Conservation (phyloP, 352 stramenopile species). For the Pythium apleroticum region DNA sequence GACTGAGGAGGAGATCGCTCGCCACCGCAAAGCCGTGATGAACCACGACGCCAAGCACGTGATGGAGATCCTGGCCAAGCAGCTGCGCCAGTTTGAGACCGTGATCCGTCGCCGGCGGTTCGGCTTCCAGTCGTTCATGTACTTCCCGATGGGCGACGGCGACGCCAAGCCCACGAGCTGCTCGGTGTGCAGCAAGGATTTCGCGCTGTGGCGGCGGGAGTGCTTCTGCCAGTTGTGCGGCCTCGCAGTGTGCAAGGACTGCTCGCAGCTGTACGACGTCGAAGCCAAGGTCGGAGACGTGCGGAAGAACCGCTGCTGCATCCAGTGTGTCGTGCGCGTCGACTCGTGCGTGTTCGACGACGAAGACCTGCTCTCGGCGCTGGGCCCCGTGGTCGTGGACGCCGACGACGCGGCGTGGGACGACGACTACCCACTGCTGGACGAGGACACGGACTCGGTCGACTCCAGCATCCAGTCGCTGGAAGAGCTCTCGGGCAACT, state of each 20-base stretch:
- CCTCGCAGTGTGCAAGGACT: slow-evolving; percentile 46
- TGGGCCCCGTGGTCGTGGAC: slow-evolving; percentile 47
- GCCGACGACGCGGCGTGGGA: slow-evolving; percentile 41
- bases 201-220: slow-evolving; percentile 42
- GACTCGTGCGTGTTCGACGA: slow-evolving; percentile 57
- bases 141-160: slow-evolving; percentile 33
- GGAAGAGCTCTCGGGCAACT: slow-evolving; percentile 33
- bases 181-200: slow-evolving; percentile 45
- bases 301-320: slow-evolving; percentile 45
- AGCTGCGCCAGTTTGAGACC: slow-evolving; percentile 43
- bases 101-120: slow-evolving; percentile 57
- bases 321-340: slow-evolving; percentile 48
- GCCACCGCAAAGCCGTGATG: slow-evolving; percentile 34
- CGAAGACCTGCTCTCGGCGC: slow-evolving; percentile 41
- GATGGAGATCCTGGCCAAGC: slow-evolving; percentile 41
- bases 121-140: slow-evolving; percentile 62
- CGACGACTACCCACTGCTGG: slow-evolving; percentile 22
- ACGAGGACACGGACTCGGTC: slow-evolving; percentile 20
- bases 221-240: slow-evolving; percentile 56
- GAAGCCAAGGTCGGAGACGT: slow-evolving; percentile 41
- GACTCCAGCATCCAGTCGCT: slow-evolving; percentile 29
- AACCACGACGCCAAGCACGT: slow-evolving; percentile 43
- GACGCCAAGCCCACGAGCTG: slow-evolving; percentile 30
- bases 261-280: slow-evolving; percentile 52
- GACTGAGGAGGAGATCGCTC: slow-evolving; percentile 22